Evolutionary conservation across 306 rosid genomes (phyloP).

Genomic region (Hippophae tibetana): DNA sequence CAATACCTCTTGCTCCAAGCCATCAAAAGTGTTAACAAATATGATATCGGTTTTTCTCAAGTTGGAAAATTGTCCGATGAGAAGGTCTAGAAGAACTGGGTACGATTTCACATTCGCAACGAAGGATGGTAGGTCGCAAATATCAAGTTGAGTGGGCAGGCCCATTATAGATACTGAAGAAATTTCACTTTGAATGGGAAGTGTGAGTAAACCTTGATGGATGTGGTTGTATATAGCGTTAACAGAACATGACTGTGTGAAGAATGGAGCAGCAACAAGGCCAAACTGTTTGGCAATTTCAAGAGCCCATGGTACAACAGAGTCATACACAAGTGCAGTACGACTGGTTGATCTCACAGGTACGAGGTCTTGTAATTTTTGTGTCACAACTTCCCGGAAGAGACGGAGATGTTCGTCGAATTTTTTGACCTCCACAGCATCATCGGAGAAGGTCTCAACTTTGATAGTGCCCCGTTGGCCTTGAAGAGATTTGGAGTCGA

Average conservation of each 20-base stretch:
- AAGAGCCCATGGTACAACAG: conserved; percentile 20
- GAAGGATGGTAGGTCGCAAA: conserved; percentile 37
- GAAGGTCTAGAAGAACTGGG: conserved; percentile 57
- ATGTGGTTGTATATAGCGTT: conserved; percentile 4
- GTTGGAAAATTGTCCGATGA: conserved; percentile 43
- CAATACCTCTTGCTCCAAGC: conserved; percentile 42
- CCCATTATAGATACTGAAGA: background rate
- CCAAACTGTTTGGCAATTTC: conserved; percentile 14
- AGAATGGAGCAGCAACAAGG: conserved; percentile 22
- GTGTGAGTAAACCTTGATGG: background rate
- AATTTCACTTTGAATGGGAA: background rate
- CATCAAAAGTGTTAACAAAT: conserved; percentile 43
- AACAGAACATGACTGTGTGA: conserved; percentile 17
- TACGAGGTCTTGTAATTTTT: background rate
- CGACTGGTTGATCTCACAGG: background rate
- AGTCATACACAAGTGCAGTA: conserved; percentile 15
- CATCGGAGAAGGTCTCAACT: too few species aligned
- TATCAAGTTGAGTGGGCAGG: conserved; percentile 15
- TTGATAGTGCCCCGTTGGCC: too few species aligned
- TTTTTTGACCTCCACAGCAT: background rate
- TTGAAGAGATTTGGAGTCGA: too few species aligned
- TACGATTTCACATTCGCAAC: conserved; percentile 40
- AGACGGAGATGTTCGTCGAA: background rate
- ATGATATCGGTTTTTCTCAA: conserved; percentile 40
- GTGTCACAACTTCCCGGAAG: background rate